Conservation (phyloP, 176 grass and related monocot genomes). For the Chloris gayana region DNA sequence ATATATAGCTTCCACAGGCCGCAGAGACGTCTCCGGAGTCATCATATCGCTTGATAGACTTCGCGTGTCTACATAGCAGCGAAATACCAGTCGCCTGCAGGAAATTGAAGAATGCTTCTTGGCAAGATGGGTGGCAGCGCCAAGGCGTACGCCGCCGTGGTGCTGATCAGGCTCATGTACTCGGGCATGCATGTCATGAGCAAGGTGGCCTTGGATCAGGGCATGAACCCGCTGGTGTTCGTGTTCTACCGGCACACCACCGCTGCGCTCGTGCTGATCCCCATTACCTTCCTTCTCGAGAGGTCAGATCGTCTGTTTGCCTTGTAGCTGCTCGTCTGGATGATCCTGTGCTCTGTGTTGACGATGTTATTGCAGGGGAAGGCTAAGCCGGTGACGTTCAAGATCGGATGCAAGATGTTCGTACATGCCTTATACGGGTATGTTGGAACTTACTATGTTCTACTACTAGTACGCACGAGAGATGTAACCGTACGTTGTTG, state of each 20-base stretch:
- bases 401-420: constrained; percentile 63
- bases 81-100: neutral
- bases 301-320: constrained; percentile 43
- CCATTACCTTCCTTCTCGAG: constrained; percentile 55
- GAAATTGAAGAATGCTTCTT: neutral
- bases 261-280: constrained; percentile 57
- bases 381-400: constrained; percentile 57
- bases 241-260: constrained; percentile 74
- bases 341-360: constrained; percentile 2
- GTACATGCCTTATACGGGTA: constrained; percentile 70
- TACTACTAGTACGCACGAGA: neutral
- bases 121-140: constrained; percentile 32
- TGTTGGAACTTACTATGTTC: neutral
- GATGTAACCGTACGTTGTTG: too few relatives aligned
- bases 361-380: constrained; percentile 44
- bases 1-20: constrained; percentile 18
- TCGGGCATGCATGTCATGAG: constrained; percentile 63
- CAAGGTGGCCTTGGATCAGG: constrained; percentile 61
- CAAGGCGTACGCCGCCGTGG: constrained; percentile 42
- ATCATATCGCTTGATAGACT: too few relatives aligned
- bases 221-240: constrained; percentile 70
- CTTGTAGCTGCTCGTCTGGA: neutral
- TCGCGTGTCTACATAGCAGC: too few relatives aligned
- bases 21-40: neutral
- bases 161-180: constrained; percentile 72